phyloP scores from a whole-genome alignment of 768 basidiomycete species.

The Podaxis rugospora region DNA sequence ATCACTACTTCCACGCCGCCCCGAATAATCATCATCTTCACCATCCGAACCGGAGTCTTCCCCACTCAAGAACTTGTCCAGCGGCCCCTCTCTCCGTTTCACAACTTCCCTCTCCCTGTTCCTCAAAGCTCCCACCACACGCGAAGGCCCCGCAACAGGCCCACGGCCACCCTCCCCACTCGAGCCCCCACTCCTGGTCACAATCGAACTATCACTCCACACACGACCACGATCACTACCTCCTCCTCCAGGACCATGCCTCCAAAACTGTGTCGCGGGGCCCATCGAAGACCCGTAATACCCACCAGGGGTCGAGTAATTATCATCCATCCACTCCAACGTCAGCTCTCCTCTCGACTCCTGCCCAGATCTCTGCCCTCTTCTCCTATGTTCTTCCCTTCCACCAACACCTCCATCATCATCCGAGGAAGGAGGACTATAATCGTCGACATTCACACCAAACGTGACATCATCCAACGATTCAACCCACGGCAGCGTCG shows the following conservation, averaged over 20 bases:
- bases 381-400: neutral
- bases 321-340: slow-evolving; percentile 9
- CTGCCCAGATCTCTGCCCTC: neutral
- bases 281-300: slow-evolving; percentile 10
- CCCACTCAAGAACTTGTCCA: slow-evolving; percentile 12
- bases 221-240: neutral
- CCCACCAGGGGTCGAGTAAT: slow-evolving; percentile 7
- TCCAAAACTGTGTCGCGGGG: slow-evolving; percentile 6
- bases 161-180: neutral
- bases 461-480: slow-evolving; percentile 5
- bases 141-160: neutral
- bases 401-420: too few relatives aligned
- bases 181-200: neutral
- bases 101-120: neutral
- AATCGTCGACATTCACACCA: neutral
- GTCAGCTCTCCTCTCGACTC: slow-evolving; percentile 5
- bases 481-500: slow-evolving; percentile 4
- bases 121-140: neutral
- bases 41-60: neutral
- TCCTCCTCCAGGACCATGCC: neutral
- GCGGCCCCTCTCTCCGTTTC: neutral
- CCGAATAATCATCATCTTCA: neutral
- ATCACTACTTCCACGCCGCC: neutral
- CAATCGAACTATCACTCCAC: neutral
- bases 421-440: neutral